These are phyloP conservation scores for Tolypocladium ophioglossoides DNA, from an alignment of 2,329 filamentous ascomycete genomes.

Conservation along the genomic window DNA sequence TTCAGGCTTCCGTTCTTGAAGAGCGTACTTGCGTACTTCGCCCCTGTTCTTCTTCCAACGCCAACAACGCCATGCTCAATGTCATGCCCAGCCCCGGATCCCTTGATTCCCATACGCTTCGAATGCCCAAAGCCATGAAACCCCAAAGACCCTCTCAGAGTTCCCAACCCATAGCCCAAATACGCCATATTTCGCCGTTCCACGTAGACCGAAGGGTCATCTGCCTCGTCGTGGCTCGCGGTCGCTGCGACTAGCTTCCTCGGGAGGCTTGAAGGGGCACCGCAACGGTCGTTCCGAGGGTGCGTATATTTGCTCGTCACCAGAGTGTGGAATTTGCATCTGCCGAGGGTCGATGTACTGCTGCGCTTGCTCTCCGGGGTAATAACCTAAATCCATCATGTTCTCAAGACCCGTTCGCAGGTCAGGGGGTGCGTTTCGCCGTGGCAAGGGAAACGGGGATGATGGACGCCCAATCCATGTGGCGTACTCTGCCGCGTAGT, in stretches of 20 bases:
- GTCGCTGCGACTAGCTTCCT: background rate
- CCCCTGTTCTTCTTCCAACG: no score
- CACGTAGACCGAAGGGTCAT: no score
- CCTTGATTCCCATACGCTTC: no score
- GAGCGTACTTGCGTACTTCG: no score
- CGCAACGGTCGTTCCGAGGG: background rate
- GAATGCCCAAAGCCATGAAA: no score
- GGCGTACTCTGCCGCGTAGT: background rate
- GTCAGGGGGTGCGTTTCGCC: background rate
- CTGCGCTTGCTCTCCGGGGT: background rate
- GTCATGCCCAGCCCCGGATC: no score
- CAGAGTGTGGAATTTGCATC: background rate
- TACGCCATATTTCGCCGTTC: no score
- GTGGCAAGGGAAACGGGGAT: background rate
- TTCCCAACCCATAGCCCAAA: no score
- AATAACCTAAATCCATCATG: background rate
- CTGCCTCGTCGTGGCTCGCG: background rate
- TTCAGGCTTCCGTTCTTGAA: no score
- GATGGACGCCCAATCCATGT: background rate
- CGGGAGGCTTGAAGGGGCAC: background rate
- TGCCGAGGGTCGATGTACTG: background rate
- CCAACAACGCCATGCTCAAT: no score
- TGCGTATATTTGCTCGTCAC: background rate
- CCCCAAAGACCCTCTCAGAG: no score
- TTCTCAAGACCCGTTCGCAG: no score